Conservation (phyloP, 2,329 filamentous ascomycete genomes). For the Colletotrichum tofieldiae region DNA sequence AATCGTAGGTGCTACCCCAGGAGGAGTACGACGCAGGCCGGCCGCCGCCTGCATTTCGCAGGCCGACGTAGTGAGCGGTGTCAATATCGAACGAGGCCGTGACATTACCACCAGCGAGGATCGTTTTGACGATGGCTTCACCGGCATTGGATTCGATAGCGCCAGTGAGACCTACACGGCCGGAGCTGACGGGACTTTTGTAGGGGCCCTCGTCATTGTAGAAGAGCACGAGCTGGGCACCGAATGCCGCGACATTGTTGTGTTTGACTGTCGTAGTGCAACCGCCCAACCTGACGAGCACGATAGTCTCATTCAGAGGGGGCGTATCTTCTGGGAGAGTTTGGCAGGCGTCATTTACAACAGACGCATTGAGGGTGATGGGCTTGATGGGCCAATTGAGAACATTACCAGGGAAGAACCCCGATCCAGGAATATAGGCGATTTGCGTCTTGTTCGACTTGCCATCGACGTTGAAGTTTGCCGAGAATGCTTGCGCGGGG, state of each 20-base stretch:
- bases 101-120: conserved; percentile 47
- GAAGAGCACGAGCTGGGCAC: conserved; percentile 49
- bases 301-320: conserved; percentile 45
- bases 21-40: conserved; percentile 56
- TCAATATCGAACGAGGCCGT: conserved; percentile 50
- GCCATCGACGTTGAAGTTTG: conserved; percentile 49
- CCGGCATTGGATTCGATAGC: conserved; percentile 45
- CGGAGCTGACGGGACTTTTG: background rate
- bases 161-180: background rate
- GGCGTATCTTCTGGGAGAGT: conserved; percentile 45
- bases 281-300: conserved; percentile 53
- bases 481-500: conserved; percentile 49
- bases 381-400: conserved; percentile 51
- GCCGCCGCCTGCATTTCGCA: conserved; percentile 49
- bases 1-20: conserved; percentile 61
- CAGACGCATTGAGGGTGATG: conserved; percentile 47
- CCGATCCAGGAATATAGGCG: conserved; percentile 52
- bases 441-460: conserved; percentile 47
- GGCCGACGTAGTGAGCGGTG: conserved; percentile 44
- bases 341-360: conserved; percentile 48
- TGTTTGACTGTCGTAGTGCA: conserved; percentile 50
- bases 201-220: conserved; percentile 49
- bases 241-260: conserved; percentile 47
- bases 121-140: conserved; percentile 46
- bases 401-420: conserved; percentile 53